Conservation (phyloP, 2,329 filamentous ascomycete genomes). For the Fusarium sacchari region DNA sequence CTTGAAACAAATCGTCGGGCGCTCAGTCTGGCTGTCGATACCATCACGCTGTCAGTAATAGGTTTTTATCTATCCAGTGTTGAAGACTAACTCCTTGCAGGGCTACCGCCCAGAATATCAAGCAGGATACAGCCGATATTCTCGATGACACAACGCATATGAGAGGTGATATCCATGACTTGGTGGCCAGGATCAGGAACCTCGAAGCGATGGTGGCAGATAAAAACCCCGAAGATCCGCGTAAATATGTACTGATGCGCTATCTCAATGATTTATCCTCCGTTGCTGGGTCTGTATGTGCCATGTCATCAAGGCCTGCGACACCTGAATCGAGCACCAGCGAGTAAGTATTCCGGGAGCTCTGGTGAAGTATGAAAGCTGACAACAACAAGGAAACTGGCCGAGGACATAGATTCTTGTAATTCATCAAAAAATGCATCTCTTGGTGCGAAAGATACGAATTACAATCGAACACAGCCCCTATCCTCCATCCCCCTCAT, state of each 20-base stretch:
- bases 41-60: neutral
- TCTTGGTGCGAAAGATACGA: neutral
- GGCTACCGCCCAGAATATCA: neutral
- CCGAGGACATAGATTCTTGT: too few relatives aligned
- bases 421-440: accelerated
- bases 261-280: constrained; percentile 8
- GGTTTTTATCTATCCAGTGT: accelerated
- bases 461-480: neutral
- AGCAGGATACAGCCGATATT: constrained; percentile 4
- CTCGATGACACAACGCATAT: neutral
- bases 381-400: too few relatives aligned
- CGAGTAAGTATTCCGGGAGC: neutral
- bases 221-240: neutral
- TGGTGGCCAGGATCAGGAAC: neutral
- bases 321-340: neutral
- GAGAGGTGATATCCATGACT: neutral
- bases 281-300: neutral
- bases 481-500: neutral
- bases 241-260: neutral
- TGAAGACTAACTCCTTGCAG: neutral
- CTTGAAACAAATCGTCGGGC: neutral
- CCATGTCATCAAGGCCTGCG: neutral
- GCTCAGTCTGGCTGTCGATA: constrained; percentile 2
- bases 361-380: neutral
- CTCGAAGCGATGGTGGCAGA: neutral